phyloP scores from a whole-genome alignment of 768 basidiomycete genomes.

The Boletellus ananas region DNA sequence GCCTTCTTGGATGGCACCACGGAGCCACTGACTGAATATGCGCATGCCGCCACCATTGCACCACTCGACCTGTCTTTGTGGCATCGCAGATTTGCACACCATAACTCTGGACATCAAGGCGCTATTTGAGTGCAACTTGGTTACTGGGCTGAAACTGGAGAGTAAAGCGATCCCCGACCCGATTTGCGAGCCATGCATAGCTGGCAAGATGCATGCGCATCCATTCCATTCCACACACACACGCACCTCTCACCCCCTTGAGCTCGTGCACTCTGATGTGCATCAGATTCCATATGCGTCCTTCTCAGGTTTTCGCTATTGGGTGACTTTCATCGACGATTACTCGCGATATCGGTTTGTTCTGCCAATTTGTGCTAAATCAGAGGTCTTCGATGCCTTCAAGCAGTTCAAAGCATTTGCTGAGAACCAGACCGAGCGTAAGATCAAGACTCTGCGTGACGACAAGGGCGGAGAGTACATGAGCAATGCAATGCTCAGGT shows the following conservation, averaged over 20 bases:
- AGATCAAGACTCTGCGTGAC: no score
- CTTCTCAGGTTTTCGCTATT: no score
- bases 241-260: no score
- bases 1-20: constrained; percentile 20
- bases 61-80: constrained; percentile 16
- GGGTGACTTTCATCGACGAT: no score
- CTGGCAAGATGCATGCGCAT: constrained; percentile 8
- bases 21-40: neutral
- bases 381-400: neutral
- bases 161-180: neutral
- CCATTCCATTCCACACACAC: neutral
- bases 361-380: neutral
- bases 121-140: constrained; percentile 1
- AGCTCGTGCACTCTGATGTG: no score
- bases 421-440: no score
- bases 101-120: constrained; percentile 3
- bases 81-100: constrained; percentile 23
- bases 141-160: constrained; percentile 6
- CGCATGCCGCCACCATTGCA: neutral
- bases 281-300: neutral
- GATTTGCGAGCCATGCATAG: constrained; percentile 7
- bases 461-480: no score
- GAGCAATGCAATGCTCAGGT: no score
- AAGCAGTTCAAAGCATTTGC: neutral
- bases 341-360: neutral